Evolutionary conservation across 257 asterid species (phyloP), one percentile per base, ranked within the genome.

Genomic region (Avicennia marina): DNA sequence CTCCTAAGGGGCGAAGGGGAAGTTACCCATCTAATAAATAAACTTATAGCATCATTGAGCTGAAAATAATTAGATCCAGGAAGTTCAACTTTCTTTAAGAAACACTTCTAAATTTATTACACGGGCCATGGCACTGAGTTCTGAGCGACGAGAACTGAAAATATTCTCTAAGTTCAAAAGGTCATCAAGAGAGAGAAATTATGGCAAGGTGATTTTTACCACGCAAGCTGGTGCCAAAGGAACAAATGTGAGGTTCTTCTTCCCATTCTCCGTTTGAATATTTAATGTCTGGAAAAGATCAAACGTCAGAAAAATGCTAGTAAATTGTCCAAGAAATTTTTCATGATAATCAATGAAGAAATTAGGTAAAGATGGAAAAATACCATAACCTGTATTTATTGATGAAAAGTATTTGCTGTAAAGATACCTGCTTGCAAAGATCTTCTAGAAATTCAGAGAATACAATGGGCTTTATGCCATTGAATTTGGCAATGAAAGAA

Each of bases 191-290:
- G 13, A 36, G 41, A 36, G 41, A 36, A 36, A 36, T 36, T 11
- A 11, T 11, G 13, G 10, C n/a, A 36, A 11, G 10, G 58, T 31
- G 63, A 47, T 55, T 57, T 90, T 74, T 72, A 91, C 98, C 87
- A 89, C 87, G 65, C 98, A 93, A 58, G 98, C 97, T 36, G 98
- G 97, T 22, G 97, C 95, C 65, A 93, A 57, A 38, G 97, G 98
- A 66, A 93, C 90, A 50, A 93, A 93, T 11, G 79, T 74, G 53
- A 93, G 97, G 71, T 62, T 77, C 56, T 72, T 80, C 75, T 80
- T 77, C 58, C 69, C 84, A 62, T 64, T 73, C 38, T 89, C 98
- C n/a, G 86, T 63, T 70, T 81, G 84, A 67, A 78, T 70, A 66
- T 84, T 84, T 64, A 89, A 67, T 1, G 83, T 89, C 97, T 91